phyloP scores from a whole-genome alignment of 768 basidiomycete genomes.

The Collybiopsis luxurians region DNA sequence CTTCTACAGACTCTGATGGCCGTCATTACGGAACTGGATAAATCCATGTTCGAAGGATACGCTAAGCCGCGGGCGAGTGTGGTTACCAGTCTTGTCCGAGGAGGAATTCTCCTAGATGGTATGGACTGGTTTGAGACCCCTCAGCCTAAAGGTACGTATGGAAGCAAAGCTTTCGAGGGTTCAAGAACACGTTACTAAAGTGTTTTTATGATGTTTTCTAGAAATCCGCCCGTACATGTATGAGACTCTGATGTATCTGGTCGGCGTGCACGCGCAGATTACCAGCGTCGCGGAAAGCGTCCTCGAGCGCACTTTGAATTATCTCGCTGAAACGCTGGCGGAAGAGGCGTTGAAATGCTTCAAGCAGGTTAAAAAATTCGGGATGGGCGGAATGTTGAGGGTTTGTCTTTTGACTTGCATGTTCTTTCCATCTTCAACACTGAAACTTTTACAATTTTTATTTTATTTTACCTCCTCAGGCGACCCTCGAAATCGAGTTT shows the following conservation, averaged over 20 bases:
- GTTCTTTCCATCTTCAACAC: background rate
- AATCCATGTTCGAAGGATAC: slow-evolving; percentile 86
- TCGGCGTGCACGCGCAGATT: slow-evolving; percentile 90
- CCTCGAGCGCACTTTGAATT: slow-evolving; percentile 77
- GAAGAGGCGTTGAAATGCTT: slow-evolving; percentile 83
- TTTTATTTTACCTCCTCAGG: slow-evolving; percentile 47
- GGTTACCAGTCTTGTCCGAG: slow-evolving; percentile 64
- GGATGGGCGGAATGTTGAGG: slow-evolving; percentile 98
- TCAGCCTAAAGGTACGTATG: slow-evolving; percentile 77
- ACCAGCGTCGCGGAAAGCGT: slow-evolving; percentile 75
- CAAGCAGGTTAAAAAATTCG: slow-evolving; percentile 85
- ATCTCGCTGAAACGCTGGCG: slow-evolving; percentile 81
- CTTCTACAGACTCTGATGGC: slow-evolving; percentile 60
- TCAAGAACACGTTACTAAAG: slow-evolving; percentile 7
- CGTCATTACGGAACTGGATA: slow-evolving; percentile 82
- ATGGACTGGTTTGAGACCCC: slow-evolving; percentile 96
- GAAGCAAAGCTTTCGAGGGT: background rate
- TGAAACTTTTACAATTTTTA: slow-evolving; percentile 2
- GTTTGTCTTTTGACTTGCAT: slow-evolving; percentile 49
- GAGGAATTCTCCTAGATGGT: slow-evolving; percentile 72
- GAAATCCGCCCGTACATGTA: slow-evolving; percentile 97
- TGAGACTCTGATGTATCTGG: slow-evolving; percentile 82
- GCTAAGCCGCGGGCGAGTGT: slow-evolving; percentile 76
- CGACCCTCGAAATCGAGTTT: slow-evolving; percentile 98
- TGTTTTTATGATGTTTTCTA: slow-evolving; percentile 12